Evolutionary conservation across 1,284 basidiomycete species (phyloP), one percentile per base, ranked within the genome.

Genomic region (Trichosporon sp.): DNA sequence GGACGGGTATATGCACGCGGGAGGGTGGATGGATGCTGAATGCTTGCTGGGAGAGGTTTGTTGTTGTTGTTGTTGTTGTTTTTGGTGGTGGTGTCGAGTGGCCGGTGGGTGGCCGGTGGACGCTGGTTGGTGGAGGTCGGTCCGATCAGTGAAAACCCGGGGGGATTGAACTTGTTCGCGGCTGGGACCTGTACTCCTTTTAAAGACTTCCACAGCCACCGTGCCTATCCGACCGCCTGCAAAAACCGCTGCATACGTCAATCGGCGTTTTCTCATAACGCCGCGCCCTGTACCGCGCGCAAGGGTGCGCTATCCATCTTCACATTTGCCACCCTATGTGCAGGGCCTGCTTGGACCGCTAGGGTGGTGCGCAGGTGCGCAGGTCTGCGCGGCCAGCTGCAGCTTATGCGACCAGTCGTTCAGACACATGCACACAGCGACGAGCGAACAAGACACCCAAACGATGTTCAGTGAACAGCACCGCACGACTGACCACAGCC

Each of bases 61-160:
- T n/a, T 32, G 59, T 35, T 35, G 59, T 35, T 63, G 59, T 63
- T 63, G 59, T 59, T 40, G 38, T 40, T 40, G 38, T 63, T 32
- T 63, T 63, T 63, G 31, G 31, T 32, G 59, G 12, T 63, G 59
- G 14, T 8, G 59, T n/a, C 14, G 38, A n/a, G 59, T 31, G 59
- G 31, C 14, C 31, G 59, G 59, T 7, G 16, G 16, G 59, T n/a
- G 31, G 32, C 32, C 59, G 59, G 32, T 37, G 32, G 59, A 16
- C 16, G 59, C 26, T 61, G 56, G 59, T 63, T 61, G 56, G 59
- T 63, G 59, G 59, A 63, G 59, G 59, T 63, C 59, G 59, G 59
- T 63, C 59, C 59, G 59, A 63, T 63, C 59, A 63, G 59, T 63
- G 59, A 63, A 63, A 63, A 63, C 59, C 59, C 59, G 59, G 59